Conservation (phyloP, 345 rosid species). For the Sonneratia caseolaris region DNA sequence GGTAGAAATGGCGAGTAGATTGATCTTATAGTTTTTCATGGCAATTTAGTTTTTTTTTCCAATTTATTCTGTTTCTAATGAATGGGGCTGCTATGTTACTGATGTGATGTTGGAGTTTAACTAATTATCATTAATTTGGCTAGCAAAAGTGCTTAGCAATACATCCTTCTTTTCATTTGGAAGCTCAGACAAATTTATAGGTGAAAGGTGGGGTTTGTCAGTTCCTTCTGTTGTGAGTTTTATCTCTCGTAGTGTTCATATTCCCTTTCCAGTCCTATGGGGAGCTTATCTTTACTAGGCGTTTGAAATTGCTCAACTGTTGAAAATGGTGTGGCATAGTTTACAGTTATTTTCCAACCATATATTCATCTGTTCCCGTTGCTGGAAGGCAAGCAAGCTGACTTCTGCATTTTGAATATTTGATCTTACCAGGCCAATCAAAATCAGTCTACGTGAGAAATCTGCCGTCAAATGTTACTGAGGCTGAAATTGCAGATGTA, state of each 20-base stretch:
- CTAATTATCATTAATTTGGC: background rate
- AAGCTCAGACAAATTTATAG: background rate
- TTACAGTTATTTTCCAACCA: background rate
- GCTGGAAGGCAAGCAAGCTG: background rate
- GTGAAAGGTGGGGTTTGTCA: background rate
- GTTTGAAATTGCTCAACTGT: background rate
- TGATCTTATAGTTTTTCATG: background rate
- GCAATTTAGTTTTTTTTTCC: background rate
- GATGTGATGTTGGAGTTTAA: background rate
- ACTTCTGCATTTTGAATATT: background rate
- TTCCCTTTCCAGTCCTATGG: background rate
- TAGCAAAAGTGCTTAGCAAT: background rate
- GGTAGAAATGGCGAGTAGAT: no score
- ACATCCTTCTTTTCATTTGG: background rate
- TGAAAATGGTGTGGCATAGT: background rate
- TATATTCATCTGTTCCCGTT: background rate
- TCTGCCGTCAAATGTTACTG: constrained; percentile 69
- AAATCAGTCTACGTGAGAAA: constrained; percentile 95
- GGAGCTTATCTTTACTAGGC: background rate
- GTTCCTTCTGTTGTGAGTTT: background rate
- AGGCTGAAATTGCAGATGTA: constrained; percentile 78
- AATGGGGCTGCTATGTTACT: no score
- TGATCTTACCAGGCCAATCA: constrained; percentile 42
- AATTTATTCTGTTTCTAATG: background rate
- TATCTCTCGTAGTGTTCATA: background rate